Base-by-base conservation (phyloP, 108 stramenopile genomes). In the Cylindrotheca fusiformis region DNA sequence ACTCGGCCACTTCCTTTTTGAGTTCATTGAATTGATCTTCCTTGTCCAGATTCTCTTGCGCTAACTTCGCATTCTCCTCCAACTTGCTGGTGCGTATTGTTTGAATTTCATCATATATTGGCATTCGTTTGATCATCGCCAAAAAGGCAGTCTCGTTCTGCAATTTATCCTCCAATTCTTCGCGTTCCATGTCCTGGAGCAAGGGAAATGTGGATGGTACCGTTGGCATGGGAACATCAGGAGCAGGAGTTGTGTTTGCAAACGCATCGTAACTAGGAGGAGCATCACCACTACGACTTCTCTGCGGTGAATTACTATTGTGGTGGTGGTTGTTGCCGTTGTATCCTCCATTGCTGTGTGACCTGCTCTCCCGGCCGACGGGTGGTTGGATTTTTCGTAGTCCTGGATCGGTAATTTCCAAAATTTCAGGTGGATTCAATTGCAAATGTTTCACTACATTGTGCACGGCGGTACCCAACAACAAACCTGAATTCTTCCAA, bases 401-500 rank as follows among this genome's bases (percentile, higher is more conserved):
- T 25, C 70, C 79, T 22, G 31, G 59, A 75, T 88, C 86, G 1
- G 71, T 77, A 60, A 90, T 82, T 73, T 87, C 78, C 24, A 78
- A 45, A 29, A 89, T 66, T 58, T 72, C 67, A 21, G 83, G 91
- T 25, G 91, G 88, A 62, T 87, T 74, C 58, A 90, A 55, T 61
- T 93, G 91, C 57, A 93, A 78, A 59, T 93, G 78, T 57, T 82
- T 71, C 3, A 93, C 83, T 2, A 93, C 85, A 0, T 71, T 75
- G 67, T 90, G 78, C 17, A 93, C 88, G 19, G 88, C 91, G 49
- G 69, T 69, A 25, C 86, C 88, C 53, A 93, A 54, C 32, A 60
- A 57, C 22, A 90, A 47, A 0, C 77, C 67, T 2, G 74, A 79
- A 0, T 58, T 20, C n/a, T 64, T 76, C 86, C 86, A 93, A 1